Evolutionary conservation across 768 basidiomycete species (phyloP).

Genomic region (Imleria badia): DNA sequence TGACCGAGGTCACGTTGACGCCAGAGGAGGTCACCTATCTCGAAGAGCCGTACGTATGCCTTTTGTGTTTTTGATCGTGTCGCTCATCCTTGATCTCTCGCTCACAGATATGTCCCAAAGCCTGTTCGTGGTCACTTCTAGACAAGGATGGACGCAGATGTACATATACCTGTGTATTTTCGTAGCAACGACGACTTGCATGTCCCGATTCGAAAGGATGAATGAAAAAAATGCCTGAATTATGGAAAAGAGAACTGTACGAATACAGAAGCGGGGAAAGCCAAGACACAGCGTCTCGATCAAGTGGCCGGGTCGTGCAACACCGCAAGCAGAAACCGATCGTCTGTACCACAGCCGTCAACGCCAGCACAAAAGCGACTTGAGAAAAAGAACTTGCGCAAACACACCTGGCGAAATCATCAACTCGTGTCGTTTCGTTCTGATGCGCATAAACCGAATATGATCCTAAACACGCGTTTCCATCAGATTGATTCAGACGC

Average conservation of each 20-base stretch:
- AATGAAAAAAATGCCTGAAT: not conserved
- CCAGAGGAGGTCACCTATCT: constrained; percentile 33
- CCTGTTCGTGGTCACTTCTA: constrained; percentile 19
- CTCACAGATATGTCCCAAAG: constrained; percentile 19
- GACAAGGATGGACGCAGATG: not conserved
- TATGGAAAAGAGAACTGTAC: constrained; percentile 8
- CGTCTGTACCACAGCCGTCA: constrained; percentile 49
- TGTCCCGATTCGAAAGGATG: not conserved
- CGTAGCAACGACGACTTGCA: not conserved
- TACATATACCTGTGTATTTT: not conserved
- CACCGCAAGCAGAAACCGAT: constrained; percentile 79
- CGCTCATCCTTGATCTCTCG: not conserved
- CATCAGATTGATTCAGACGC: not conserved
- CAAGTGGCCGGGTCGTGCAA: constrained; percentile 69
- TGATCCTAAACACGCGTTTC: constrained; percentile 58
- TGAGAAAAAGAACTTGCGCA: not conserved
- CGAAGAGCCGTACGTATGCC: constrained; percentile 26
- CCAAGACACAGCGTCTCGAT: not conserved
- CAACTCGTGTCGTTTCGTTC: constrained; percentile 88
- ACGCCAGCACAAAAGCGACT: not conserved
- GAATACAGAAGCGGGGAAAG: constrained; percentile 10
- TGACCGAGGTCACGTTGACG: constrained; percentile 23
- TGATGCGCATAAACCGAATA: constrained; percentile 83
- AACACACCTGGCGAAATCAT: constrained; percentile 90
- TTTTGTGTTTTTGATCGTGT: not conserved